These are phyloP conservation scores for Zostera marina DNA, from an alignment of 116 monocot species.

Conservation along the genomic window DNA sequence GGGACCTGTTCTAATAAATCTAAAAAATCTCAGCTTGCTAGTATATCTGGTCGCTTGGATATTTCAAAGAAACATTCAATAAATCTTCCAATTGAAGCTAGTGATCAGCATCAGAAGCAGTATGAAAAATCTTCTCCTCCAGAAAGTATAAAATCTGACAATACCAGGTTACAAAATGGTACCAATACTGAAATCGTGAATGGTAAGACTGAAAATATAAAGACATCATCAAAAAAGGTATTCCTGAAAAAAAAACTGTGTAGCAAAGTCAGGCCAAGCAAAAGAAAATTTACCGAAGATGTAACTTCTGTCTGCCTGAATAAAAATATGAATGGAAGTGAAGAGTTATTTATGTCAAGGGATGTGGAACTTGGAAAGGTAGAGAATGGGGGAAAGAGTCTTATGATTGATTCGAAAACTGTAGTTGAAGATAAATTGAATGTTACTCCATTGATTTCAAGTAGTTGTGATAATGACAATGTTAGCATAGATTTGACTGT, in stretches of 20 bases:
- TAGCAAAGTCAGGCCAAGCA: constrained; percentile 13
- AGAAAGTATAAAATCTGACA: constrained; percentile 6
- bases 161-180: neutral
- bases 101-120: constrained; percentile 2
- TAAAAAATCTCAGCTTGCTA: constrained; percentile 1
- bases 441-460: constrained; percentile 1
- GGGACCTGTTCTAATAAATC: neutral
- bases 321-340: constrained; percentile 3
- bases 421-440: constrained; percentile 7
- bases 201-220: neutral
- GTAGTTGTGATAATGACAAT: constrained; percentile 1
- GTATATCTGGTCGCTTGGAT: constrained; percentile 1
- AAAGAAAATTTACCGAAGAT: constrained; percentile 1
- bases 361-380: constrained; percentile 5
- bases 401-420: constrained; percentile 3
- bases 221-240: constrained; percentile 23
- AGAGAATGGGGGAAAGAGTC: constrained; percentile 7
- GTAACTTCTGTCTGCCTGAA: constrained; percentile 9
- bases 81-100: constrained; percentile 8
- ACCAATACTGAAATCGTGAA: neutral
- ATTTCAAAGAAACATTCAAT: constrained; percentile 6
- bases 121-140: neutral
- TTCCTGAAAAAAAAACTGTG: constrained; percentile 33
- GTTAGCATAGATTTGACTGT: neutral
- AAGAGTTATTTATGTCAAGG: neutral